phyloP scores from a whole-genome alignment of 768 basidiomycete species.

The Leccinum uliginosum region DNA sequence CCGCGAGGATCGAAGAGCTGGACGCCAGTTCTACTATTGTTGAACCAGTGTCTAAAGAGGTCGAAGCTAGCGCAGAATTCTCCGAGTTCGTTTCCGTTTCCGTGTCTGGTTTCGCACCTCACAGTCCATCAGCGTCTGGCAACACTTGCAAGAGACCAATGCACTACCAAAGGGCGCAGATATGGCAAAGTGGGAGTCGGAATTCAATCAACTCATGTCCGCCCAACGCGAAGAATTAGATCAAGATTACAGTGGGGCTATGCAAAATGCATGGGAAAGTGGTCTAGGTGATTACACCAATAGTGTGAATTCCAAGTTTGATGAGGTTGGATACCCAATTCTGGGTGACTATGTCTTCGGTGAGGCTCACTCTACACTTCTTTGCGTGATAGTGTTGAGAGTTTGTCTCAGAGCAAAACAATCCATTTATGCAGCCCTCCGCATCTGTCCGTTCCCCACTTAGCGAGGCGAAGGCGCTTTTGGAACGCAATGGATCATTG shows the following conservation, averaged over 20 bases:
- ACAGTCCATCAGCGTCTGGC: slow-evolving; percentile 49
- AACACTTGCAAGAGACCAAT: slow-evolving; percentile 54
- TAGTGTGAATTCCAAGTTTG: slow-evolving; percentile 43
- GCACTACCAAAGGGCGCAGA: slow-evolving; percentile 57
- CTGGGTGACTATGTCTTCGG: slow-evolving; percentile 74
- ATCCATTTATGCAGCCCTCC: slow-evolving; percentile 60
- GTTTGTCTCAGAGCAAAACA: slow-evolving; percentile 54
- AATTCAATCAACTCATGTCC: slow-evolving; percentile 76
- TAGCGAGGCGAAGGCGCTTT: slow-evolving; percentile 69
- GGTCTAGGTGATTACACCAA: slow-evolving; percentile 44
- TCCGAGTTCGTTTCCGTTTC: slow-evolving; percentile 41
- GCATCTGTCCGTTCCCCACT: slow-evolving; percentile 46
- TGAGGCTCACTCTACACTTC: slow-evolving; percentile 32
- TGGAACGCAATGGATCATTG: slow-evolving; percentile 79
- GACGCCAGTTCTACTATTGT: slow-evolving; percentile 38
- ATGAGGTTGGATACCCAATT: slow-evolving; percentile 73
- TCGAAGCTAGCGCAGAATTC: slow-evolving; percentile 39
- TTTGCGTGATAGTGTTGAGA: neutral
- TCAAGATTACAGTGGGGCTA: slow-evolving; percentile 54
- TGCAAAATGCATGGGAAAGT: slow-evolving; percentile 63
- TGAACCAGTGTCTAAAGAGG: slow-evolving; percentile 36
- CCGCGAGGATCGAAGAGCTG: slow-evolving; percentile 51
- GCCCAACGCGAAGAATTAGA: slow-evolving; percentile 61
- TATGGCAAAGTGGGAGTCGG: slow-evolving; percentile 76
- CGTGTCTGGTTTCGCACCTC: neutral